Evolutionary conservation across 2,329 filamentous ascomycete genomes (phyloP).

Genomic region (Apiospora koreana): DNA sequence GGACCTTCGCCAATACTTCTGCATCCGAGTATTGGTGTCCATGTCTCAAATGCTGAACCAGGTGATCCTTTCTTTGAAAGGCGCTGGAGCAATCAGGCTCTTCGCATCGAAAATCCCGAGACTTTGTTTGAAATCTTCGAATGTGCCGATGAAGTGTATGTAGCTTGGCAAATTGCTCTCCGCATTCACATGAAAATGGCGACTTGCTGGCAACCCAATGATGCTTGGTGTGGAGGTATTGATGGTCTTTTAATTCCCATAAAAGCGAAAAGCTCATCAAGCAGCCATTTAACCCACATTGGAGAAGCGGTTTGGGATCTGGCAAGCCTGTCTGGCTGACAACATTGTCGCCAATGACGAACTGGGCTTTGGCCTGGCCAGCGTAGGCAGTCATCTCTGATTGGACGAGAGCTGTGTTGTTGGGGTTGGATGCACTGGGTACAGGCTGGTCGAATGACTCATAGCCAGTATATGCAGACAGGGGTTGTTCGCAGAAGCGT

Average conservation of each 20-base stretch:
- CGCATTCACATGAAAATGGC: background rate
- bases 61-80: background rate
- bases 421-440: background rate
- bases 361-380: background rate
- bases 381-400: background rate
- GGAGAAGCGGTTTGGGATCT: no score
- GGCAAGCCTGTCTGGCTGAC: background rate
- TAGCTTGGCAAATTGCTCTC: background rate
- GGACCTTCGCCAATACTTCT: background rate
- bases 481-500: no score
- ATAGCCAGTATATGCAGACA: background rate
- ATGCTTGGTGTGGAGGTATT: background rate
- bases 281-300: background rate
- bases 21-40: background rate
- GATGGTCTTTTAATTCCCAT: background rate
- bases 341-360: background rate
- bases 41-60: background rate
- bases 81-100: background rate
- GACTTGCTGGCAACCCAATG: background rate
- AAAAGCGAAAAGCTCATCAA: background rate
- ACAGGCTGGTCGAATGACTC: background rate
- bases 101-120: background rate
- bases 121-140: background rate
- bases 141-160: background rate
- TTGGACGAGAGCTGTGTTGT: background rate